Base-by-base conservation (phyloP, 1,284 basidiomycete genomes). In the Puccinia polysora region DNA sequence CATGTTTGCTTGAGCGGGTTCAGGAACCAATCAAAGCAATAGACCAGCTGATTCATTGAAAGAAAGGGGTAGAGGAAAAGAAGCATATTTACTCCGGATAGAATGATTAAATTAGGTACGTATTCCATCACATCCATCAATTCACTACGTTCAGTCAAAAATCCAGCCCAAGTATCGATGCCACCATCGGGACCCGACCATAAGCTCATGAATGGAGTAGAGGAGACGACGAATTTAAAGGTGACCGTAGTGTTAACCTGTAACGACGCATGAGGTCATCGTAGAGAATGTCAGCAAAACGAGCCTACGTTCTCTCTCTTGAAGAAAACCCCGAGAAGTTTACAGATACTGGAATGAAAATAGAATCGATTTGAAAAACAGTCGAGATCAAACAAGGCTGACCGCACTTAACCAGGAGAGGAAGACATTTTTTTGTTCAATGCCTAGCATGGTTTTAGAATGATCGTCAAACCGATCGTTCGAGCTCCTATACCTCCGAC, bases 221-320 rank as follows among this genome's bases (percentile, higher is more conserved):
- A 88, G 12, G 85, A 84, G 25, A 89, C 84, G 69, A 92, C 83
- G 78, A 92, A 90, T 80, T 91, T 91, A 84, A 89, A 91, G 0
- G 87, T 86, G 2, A 86, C 83, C 0, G 89, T 91, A 67, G 82
- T 79, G 80, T 91, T 91, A 56, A 87, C 87, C 84, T 86, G 58
- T 4, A 40, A 45, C 53, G n/a, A 25, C 7, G 4, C 55, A 28
- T 7, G 47, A 52, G 25, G 65, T 40, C 72, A 30, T 62, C 28
- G 43, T 30, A 55, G 47, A 30, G 6, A 64, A 52, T 23, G 38
- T 2, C 20, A 52, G 20, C 32, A 30, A 4, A 20, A 2, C n/a
- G n/a, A n/a, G n/a, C n/a, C n/a, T n/a, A n/a, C n/a, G n/a, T n/a
- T n/a, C n/a, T n/a, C n/a, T n/a, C n/a, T n/a, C n/a, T n/a, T n/a